Percentiles rank a stretch among this genome's conserved stretches.
Conservation (phyloP, 768 basidiomycete genomes). For the Crepidotus variabilis region DNA sequence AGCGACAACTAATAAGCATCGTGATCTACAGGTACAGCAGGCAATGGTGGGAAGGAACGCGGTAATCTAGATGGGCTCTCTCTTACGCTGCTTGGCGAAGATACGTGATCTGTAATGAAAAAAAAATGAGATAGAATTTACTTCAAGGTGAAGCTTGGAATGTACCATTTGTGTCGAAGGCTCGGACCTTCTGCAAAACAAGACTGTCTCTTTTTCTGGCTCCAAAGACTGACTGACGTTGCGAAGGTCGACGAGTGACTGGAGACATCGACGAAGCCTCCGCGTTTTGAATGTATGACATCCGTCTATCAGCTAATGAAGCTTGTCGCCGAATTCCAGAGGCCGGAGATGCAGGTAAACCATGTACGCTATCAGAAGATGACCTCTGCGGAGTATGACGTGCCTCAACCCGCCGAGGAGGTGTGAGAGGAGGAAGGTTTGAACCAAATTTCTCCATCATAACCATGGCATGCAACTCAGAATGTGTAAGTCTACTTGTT, state of each 20-base stretch:
- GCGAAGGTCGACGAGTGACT: neutral
- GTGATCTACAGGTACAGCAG: slow-evolving; percentile 20
- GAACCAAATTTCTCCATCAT: slow-evolving; percentile 27
- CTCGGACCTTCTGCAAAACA: slow-evolving; percentile 31
- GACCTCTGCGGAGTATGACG: neutral
- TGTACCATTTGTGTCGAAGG: slow-evolving; percentile 23
- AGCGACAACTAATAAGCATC: slow-evolving; percentile 1
- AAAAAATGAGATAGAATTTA: neutral
- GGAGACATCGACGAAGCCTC: neutral
- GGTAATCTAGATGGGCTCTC: slow-evolving; percentile 34
- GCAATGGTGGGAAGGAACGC: slow-evolving; percentile 22
- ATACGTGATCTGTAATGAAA: neutral
- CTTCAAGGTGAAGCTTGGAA: neutral
- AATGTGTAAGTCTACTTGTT: slow-evolving; percentile 27
- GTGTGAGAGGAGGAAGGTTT: neutral
- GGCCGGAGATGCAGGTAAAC: neutral
- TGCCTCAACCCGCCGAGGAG: neutral
- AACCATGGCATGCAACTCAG: slow-evolving; percentile 31
- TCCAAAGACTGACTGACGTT: neutral
- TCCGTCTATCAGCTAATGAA: neutral
- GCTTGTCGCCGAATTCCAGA: neutral
- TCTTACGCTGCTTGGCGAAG: slow-evolving; percentile 12
- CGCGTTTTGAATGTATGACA: neutral
- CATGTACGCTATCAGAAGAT: neutral
- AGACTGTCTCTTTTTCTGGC: slow-evolving; percentile 29